Evolutionary conservation across 768 basidiomycete species (phyloP), one percentile per base, ranked within the genome.

Genomic region (Agrocybe chaxingu): DNA sequence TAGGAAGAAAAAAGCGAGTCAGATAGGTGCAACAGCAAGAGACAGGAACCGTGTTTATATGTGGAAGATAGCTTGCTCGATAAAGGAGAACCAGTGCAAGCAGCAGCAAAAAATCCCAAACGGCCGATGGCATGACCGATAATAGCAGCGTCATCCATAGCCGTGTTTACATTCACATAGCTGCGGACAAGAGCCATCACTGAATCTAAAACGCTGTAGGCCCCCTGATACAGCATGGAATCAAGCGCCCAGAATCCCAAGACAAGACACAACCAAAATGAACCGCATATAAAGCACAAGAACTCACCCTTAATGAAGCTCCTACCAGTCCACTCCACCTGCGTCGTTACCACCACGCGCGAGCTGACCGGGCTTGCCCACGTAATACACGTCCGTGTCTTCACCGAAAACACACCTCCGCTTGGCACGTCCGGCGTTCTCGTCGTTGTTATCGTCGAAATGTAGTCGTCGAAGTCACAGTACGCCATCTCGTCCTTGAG

Each of bases 311-410:
- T 96, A 68, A 99, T 94, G 70, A 98, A 98, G 70, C 92, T 95
- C 58, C 93, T 79, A 39, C 95, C 95, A 0, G 91, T 92, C 94
- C 96, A 99, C 53, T 98, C 95, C 1, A 98, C 91, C 55, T 88
- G 82, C 3, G 89, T 92, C 37, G 92, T 94, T 3, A 98, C 91
- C 8, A 94, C 56, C 10, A 99, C 82, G 51, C 78, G 82, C 5
- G 89, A 88, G 18, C 85, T 80, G 45, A 87, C 78, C 3, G 79
- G 71, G 45, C 87, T 86, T 8, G 92, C 94, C 94, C 94, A 99
- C 76, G 82, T 98, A 42, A 98, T 76, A 64, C 96, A 98, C 9
- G 95, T 97, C 58, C 85, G 73, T 11, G 96, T 98, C 79, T 94
- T 97, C 53, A 98, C 94, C 7, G 84, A 75, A 65, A 98, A 99